A percentile compares a stretch with the other conserved stretches of the same genome.
phyloP scores from a whole-genome alignment of 2,329 filamentous ascomycete genomes.

The Trichoderma pleuroti region DNA sequence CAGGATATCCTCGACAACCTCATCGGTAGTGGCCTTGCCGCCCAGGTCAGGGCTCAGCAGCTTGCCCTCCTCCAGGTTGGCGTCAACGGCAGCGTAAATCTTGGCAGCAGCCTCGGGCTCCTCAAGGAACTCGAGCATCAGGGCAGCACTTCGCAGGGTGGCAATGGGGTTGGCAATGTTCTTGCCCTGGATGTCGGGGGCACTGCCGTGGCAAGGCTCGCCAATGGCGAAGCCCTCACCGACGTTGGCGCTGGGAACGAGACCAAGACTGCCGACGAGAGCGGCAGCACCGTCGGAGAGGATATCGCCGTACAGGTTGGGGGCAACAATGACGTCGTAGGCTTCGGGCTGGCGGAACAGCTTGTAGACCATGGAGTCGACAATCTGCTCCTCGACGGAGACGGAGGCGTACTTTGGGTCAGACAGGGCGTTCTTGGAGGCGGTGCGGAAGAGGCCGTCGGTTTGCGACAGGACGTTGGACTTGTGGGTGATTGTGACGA shows the following conservation, averaged over 20 bases:
- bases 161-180: slow-evolving; percentile 96
- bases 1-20: slow-evolving; percentile 85
- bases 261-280: slow-evolving; percentile 83
- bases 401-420: slow-evolving; percentile 91
- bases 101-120: slow-evolving; percentile 80
- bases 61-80: slow-evolving; percentile 77
- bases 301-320: slow-evolving; percentile 86
- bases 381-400: slow-evolving; percentile 97
- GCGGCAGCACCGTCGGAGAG: slow-evolving; percentile 93
- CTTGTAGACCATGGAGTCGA: slow-evolving; percentile 99
- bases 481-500: slow-evolving; percentile 98
- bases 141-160: slow-evolving; percentile 80
- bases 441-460: slow-evolving; percentile 88
- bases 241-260: slow-evolving; percentile 94
- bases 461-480: slow-evolving; percentile 96
- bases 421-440: slow-evolving; percentile 78
- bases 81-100: slow-evolving; percentile 92
- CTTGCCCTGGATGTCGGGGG: slow-evolving; percentile 91
- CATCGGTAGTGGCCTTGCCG: slow-evolving; percentile 76
- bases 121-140: slow-evolving; percentile 95
- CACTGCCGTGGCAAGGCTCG: slow-evolving; percentile 95
- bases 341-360: slow-evolving; percentile 92
- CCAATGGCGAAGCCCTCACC: slow-evolving; percentile 93
- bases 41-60: slow-evolving; percentile 87
- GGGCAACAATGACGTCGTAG: slow-evolving; percentile 98